A percentile compares a stretch with the other conserved stretches of the same genome.
These are phyloP conservation scores for Ogataea salicorniae DNA, from an alignment of 805 yeast species.

Conservation along the genomic window DNA sequence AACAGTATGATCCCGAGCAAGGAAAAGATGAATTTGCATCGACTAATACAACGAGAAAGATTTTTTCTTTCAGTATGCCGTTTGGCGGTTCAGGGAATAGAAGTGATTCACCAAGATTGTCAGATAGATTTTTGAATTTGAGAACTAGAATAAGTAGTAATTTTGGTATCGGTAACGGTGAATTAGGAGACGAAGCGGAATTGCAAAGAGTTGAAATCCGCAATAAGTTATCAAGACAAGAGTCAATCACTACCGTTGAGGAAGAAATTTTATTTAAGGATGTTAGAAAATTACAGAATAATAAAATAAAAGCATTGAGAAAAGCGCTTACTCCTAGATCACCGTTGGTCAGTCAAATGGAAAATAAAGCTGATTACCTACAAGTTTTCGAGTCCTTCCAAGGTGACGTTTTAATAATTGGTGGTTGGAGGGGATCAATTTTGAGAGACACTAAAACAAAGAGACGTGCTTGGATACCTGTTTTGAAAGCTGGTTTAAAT, in stretches of 20 bases:
- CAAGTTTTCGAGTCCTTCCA: slow-evolving; percentile 54
- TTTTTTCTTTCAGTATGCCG: slow-evolving; percentile 56
- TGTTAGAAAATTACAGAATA: slow-evolving; percentile 57
- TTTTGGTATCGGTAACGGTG: not conserved
- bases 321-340: slow-evolving; percentile 42
- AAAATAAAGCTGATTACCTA: slow-evolving; percentile 31
- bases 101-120: slow-evolving; percentile 8
- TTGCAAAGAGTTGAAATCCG: slow-evolving; percentile 31
- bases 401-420: slow-evolving; percentile 77
- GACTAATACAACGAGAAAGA: slow-evolving; percentile 20
- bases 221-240: slow-evolving; percentile 45
- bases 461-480: slow-evolving; percentile 79
- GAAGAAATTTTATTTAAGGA: slow-evolving; percentile 55
- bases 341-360: slow-evolving; percentile 12
- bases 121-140: slow-evolving; percentile 11
- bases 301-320: slow-evolving; percentile 64
- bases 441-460: slow-evolving; percentile 59
- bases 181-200: slow-evolving; percentile 1
- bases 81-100: slow-evolving; percentile 43
- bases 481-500: slow-evolving; percentile 73
- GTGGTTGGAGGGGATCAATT: slow-evolving; percentile 86
- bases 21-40: slow-evolving; percentile 13
- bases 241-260: slow-evolving; percentile 54
- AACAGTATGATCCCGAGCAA: slow-evolving; percentile 13
- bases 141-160: slow-evolving; percentile 20